Base-by-base conservation (phyloP, 352 stramenopile genomes). In the Phytophthora hybrid region DNA sequence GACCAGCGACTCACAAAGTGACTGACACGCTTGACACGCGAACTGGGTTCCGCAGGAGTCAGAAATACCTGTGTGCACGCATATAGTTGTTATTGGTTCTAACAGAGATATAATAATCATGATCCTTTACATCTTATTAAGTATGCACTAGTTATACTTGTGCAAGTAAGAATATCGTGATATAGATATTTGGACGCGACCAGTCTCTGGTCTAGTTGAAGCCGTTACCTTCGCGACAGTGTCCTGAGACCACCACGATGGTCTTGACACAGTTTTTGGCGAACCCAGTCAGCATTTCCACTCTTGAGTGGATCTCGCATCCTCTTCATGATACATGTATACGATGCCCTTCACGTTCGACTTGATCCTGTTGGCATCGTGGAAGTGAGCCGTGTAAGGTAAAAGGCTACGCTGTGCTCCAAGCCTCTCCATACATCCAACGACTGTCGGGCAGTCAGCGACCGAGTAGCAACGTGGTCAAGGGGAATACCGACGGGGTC, bases 161-260 rank as follows among this genome's bases (percentile, higher is more conserved):
- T 26, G 23, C 1, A 26, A 26, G 3, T 1, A 26, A 3, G 23
- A 31, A 53, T 37, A 61, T 69, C 23, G 23, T 5, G 8, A 16
- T 56, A 44, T 29, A 66, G 31, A 59, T 11, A 54, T 51, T 18
- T 49, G 8, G 23, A 60, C 18, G 11, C 23, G 4, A 13, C 61
- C 66, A 34, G 18, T 49, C 59, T 46, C 49, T 69, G 31, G 21
- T 23, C 39, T 29, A 69, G 21, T 73, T 73, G 59, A 73, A 73
- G 66, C 59, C 39, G 56, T 71, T 71, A 71, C 41, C 19, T 71
- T 58, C 63, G 19, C n/a, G 57, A 49, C 47, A 61, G 31, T 60
- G 56, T 66, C 63, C 23, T 57, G 23, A 61, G 66, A 59, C 51
- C 59, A 69, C 57, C 49, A 66, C 55, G 55, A 66, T 59, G 55